Evolutionary conservation across 2,329 filamentous ascomycete species (phyloP), one percentile per base, ranked within the genome.

Genomic region (Fusarium sp.): DNA sequence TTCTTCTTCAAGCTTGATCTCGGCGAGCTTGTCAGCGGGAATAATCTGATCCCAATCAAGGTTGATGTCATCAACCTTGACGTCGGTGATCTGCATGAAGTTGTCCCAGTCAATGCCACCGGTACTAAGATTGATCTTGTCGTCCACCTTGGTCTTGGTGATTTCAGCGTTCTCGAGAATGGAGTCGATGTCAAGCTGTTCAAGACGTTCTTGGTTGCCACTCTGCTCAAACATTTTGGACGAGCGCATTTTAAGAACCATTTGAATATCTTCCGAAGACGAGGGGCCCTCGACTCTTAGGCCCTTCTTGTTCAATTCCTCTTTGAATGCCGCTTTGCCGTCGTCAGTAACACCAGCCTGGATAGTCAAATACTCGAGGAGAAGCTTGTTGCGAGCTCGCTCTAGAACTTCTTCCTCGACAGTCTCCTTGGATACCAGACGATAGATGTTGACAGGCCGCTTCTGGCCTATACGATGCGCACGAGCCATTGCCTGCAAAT

Each of bases 211-310:
- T 80, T 99, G 96, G 78, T 99, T 99, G 63, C 93, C 93, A 13
- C 93, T 96, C 79, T 98, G 95, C 80, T 98, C 95, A 73, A 99
- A 99, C 91, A 99, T 97, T 81, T 96, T 97, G 78, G 98, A 96
- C n/a, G 96, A 97, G 73, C 96, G 92, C 81, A 95, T 94, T 83
- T 98, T 98, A 76, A 99, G 87, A 63, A 99, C 97, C 79, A 93
- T 92, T 68, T 96, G 97, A 71, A 98, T 98, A 76, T 98, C 96
- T 71, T 97, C 95, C 1, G 93, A 93, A 4, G 93, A 97, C 63
- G 91, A 95, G 10, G 95, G 94, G 73, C 97, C 94, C 57, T 91
- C 91, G 37, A 86, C 89, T 85, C 83, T 92, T 81, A 83, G 82
- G 80, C 89, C 89, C 80, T 94, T 92, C 80, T 94, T 93, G 74